Conservation (phyloP, 495 filamentous ascomycete genomes). For the Penicillium coffeae region DNA sequence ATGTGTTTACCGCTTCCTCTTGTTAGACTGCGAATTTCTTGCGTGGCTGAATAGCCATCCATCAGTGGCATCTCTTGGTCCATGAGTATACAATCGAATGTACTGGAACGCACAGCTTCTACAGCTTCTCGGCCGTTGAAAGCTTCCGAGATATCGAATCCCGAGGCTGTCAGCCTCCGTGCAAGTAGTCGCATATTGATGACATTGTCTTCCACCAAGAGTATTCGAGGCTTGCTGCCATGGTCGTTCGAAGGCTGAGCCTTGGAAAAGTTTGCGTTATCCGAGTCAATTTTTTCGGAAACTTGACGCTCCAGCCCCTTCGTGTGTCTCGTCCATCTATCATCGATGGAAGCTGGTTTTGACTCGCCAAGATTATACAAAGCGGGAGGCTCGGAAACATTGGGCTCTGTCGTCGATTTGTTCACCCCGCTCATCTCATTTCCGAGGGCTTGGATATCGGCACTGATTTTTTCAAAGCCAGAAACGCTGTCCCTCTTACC, state of each 20-base stretch:
- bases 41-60: conserved; percentile 69
- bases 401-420: too few species aligned
- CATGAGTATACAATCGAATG: conserved; percentile 64
- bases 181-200: conserved; percentile 69
- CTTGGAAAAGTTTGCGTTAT: too few species aligned
- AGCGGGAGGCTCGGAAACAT: too few species aligned
- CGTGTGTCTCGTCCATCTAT: too few species aligned
- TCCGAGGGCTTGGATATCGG: too few species aligned
- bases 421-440: too few species aligned
- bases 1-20: conserved; percentile 45
- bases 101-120: conserved; percentile 32
- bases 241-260: too few species aligned
- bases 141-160: conserved; percentile 63
- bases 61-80: conserved; percentile 86
- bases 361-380: too few species aligned
- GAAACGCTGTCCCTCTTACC: conserved; percentile 3
- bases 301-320: too few species aligned
- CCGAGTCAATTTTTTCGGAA: too few species aligned
- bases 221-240: conserved; percentile 29
- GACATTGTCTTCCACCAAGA: conserved; percentile 81
- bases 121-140: conserved; percentile 76
- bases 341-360: too few species aligned
- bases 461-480: too few species aligned
- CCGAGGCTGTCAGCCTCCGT: conserved; percentile 58
- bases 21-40: conserved; percentile 62